Base-by-base conservation (phyloP, 2,329 filamentous ascomycete genomes). In the Sclerotiophoma versabilis region DNA sequence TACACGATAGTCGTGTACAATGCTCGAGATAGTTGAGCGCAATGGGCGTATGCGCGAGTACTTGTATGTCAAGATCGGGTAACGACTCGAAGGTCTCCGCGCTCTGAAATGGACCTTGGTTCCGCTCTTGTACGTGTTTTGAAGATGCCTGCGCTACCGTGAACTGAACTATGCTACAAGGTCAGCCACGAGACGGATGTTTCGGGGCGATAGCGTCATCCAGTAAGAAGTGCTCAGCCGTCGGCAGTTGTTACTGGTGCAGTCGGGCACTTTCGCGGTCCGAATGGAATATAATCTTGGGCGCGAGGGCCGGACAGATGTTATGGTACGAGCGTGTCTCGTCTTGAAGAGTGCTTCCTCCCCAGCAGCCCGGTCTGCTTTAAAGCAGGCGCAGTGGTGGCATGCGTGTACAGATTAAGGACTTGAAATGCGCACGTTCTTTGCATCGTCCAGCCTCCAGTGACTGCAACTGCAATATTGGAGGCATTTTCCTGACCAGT, bases 101-200 rank as follows among this genome's bases (percentile, higher is more conserved):
- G n/a, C 5, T 5, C 17, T 34, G 14, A 41, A 38, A 20, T 9
- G 41, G 22, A 30, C 33, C 27, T 48, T 26, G 15, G 19, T 54
- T 29, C 39, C 39, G 39, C 39, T 22, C 51, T 45, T 54, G 25
- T n/a, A 12, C 27, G 34, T 33, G 23, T 36, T 22, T 27, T 34
- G 34, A 34, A 36, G 30, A 19, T 25, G 12, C 30, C 11, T 10
- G 45, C 38, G 26, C 33, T 48, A 6, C 34, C 22, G 12, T 32
- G 41, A 17, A n/a, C 41, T 38, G 27, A 53, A 22, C 44, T 49
- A 41, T 27, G 20, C 20, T 29, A 27, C 45, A 33, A 39, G 7
- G 39, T 44, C 51, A 54, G 45, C 45, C 45, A 49, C 38, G 32
- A 15, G 19, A 10, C 12, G 10, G 5, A 23, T 10, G 42, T 23